phyloP scores from a whole-genome alignment of 2,329 filamentous ascomycete species.

The Aurifilum marmelostoma region DNA sequence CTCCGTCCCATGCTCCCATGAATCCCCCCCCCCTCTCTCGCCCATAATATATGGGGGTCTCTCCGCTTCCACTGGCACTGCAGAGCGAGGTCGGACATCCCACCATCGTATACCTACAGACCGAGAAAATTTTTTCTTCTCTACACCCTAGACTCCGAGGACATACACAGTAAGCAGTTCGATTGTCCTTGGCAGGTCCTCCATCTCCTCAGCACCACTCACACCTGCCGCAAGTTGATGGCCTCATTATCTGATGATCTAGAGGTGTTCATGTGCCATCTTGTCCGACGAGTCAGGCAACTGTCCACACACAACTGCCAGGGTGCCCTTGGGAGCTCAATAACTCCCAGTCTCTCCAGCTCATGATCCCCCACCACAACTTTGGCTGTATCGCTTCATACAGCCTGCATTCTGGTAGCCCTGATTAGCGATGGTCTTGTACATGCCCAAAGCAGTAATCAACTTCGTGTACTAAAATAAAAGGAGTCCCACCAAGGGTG shows the following conservation, averaged over 20 bases:
- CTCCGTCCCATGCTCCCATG: background rate
- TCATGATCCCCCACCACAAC: background rate
- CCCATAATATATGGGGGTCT: conserved; percentile 6
- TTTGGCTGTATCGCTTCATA: background rate
- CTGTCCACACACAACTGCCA: background rate
- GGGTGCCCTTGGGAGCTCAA: background rate
- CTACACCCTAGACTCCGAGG: background rate
- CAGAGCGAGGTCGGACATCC: conserved; percentile 25
- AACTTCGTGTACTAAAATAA: background rate
- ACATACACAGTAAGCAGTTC: background rate
- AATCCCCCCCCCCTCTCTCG: conserved; percentile 4
- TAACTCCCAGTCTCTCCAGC: background rate
- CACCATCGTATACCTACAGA: conserved; percentile 14
- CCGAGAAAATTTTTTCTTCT: conserved; percentile 24
- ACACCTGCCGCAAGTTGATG: conserved; percentile 19
- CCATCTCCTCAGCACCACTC: background rate
- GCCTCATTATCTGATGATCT: conserved; percentile 6
- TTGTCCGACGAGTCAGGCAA: conserved; percentile 2
- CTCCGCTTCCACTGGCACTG: conserved; percentile 26
- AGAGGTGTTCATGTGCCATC: background rate
- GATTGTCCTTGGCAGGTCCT: background rate
- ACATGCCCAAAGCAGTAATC: background rate
- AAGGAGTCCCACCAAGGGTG: background rate
- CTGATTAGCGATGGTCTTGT: background rate
- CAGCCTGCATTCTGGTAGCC: background rate